Evolutionary conservation across 75 land plant genomes (phyloP).

Genomic region (Ceratopteris richardii): DNA sequence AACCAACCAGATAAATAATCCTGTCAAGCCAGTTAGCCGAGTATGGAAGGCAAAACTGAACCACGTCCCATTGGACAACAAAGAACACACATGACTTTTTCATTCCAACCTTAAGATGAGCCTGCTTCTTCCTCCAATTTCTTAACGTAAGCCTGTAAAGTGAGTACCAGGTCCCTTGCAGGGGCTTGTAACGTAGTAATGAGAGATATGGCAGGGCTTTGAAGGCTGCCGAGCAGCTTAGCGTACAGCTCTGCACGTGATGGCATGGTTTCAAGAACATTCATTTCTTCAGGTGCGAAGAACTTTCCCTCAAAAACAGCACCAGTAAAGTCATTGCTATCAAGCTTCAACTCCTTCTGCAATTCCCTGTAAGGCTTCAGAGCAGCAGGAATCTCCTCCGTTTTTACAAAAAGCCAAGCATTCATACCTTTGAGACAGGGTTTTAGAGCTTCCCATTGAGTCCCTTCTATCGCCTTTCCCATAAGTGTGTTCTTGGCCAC

Average conservation of each 20-base stretch:
- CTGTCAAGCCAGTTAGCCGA: too few species aligned
- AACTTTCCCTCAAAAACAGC: constrained; percentile 90
- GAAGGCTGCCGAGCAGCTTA: constrained; percentile 58
- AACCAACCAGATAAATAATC: too few species aligned
- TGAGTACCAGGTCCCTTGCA: constrained; percentile 68
- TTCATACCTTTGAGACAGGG: constrained; percentile 92
- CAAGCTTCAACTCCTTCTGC: constrained; percentile 85
- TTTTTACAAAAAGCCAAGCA: constrained; percentile 88
- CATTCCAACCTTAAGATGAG: constrained; percentile 5
- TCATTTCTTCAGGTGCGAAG: constrained; percentile 73
- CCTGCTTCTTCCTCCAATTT: constrained; percentile 73
- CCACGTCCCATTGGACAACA: too few species aligned
- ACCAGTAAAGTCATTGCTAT: constrained; percentile 74
- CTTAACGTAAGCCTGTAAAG: constrained; percentile 86
- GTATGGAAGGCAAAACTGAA: too few species aligned
- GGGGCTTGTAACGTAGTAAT: constrained; percentile 81
- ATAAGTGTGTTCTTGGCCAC: constrained; percentile 94
- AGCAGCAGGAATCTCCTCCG: constrained; percentile 86
- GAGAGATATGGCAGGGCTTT: constrained; percentile 52
- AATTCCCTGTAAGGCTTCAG: constrained; percentile 77
- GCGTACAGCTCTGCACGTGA: constrained; percentile 72
- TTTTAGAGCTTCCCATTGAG: constrained; percentile 73
- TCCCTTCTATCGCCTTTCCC: constrained; percentile 82
- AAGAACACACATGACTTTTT: too few species aligned
- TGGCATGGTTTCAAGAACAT: constrained; percentile 80